phyloP scores from a whole-genome alignment of 257 asterid species.

The Solanum sejunctum region DNA sequence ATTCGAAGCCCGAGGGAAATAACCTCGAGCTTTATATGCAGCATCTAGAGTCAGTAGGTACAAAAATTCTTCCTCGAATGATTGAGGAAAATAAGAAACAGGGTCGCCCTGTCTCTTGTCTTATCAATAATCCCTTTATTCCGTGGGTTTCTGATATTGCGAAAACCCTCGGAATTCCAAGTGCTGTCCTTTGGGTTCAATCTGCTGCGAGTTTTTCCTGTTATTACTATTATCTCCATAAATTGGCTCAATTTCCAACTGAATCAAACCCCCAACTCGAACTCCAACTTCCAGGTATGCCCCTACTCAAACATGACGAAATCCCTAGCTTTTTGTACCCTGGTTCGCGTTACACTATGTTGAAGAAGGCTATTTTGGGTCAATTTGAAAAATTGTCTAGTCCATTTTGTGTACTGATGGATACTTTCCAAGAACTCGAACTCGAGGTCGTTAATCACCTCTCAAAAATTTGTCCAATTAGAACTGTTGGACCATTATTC shows the following conservation, averaged over 20 bases:
- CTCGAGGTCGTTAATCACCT: constrained; percentile 18
- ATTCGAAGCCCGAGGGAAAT: constrained; percentile 6
- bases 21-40: constrained; percentile 14
- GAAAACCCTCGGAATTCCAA: constrained; percentile 31
- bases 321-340: constrained; percentile 56
- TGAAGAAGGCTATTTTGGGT: constrained; percentile 34
- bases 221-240: constrained; percentile 39
- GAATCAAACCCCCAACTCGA: constrained; percentile 30
- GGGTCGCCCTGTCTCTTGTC: constrained; percentile 55
- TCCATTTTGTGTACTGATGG: constrained; percentile 48
- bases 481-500: constrained; percentile 56
- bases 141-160: constrained; percentile 78
- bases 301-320: constrained; percentile 52
- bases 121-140: constrained; percentile 52
- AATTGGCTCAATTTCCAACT: constrained; percentile 33
- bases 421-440: constrained; percentile 57
- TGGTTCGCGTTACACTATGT: constrained; percentile 6
- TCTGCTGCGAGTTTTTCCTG: constrained; percentile 54
- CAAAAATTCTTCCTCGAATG: constrained; percentile 22
- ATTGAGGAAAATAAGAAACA: constrained; percentile 24
- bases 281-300: constrained; percentile 45
- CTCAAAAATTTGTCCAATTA: constrained; percentile 39
- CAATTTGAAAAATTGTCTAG: constrained; percentile 38
- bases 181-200: constrained; percentile 70
- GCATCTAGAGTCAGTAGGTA: constrained; percentile 46